Base-by-base conservation (phyloP, 768 basidiomycete genomes). In the Suillus paluster region DNA sequence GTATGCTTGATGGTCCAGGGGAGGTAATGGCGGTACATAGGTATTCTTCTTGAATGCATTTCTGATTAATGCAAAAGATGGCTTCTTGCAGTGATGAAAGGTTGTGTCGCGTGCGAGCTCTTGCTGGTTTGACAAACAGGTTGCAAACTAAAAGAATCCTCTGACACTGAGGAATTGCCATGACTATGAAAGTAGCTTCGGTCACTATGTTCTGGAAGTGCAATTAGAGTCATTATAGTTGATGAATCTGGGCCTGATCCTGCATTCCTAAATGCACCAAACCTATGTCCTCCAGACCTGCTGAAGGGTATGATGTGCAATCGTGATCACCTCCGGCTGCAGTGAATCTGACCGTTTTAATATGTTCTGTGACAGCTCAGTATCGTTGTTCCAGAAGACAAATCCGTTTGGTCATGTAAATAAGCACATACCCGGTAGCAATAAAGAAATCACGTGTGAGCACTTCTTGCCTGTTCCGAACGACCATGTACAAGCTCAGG, bases 11-110 rank as follows among this genome's bases (percentile, higher is more conserved):
- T 85, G 80, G 59, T 93, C 91, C 34, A 93, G 74, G 39, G 80
- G 77, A 15, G 92, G 93, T 58, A 94, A 79, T n/a, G 92, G 91
- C 25, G 92, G 93, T 7, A 87, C 78, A n/a, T 88, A 86, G 55
- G 73, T 79, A 58, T 75, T 80, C 68, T 83, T 91, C 74, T 91
- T 94, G 82, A 95, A 94, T 4, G 92, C 92, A 71, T 93, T 93
- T 44, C 91, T 87, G 62, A 95, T 86, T 17, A 91, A 94, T 2
- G 92, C 92, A 63, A 95, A 94, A 0, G 92, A 94, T 3, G 90
- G 74, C 68, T 95, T 95, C 78, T 92, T 92, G 54, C 58, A 9
- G 67, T 39, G 45, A 92, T 81, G 6, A 91, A 93, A 4, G 90
- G 85, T 65, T 90, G 87, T 6, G 92, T 79, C 19, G 87, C 85